Evolutionary conservation across 345 rosid species (phyloP), one percentile per base, ranked within the genome.

Genomic region (Anastatica hierochuntica): DNA sequence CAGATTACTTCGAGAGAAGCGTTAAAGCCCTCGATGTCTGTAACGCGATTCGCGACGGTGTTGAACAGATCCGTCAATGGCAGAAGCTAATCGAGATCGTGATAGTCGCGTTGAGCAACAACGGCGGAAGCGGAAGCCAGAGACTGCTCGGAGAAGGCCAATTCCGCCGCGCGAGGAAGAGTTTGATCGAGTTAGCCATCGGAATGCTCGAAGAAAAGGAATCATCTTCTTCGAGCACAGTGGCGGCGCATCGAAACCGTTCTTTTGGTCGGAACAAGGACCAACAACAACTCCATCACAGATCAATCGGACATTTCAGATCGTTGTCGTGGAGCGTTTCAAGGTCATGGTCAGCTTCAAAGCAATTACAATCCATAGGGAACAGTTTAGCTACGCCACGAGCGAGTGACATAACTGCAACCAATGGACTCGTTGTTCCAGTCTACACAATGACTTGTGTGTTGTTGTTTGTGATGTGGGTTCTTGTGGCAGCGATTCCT

Each of bases 281-380:
- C 0, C 49, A 55, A 3, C 27, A 24, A 24, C 3, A 24, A 1
- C 38, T 33, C 10, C 71, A 72, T 16, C 79, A 74, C 23, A 70
- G 71, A 17, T 68, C 69, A 0, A n/a, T 74, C 1, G 89, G 85
- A 5, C 95, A 84, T 76, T 84, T 75, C 64, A 60, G 95, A 17
- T 90, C 96, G 3, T 69, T 87, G 23, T 90, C 98, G 0, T 87
- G 98, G 98, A 81, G 88, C 24, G 95, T 90, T 13, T 90, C 98
- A 2, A 69, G 92, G 68, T 78, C 98, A 0, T 90, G 98, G 98
- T 90, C 98, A 0, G 98, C 98, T 3, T 83, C 98, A 0, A 77
- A 75, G 77, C 96, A 90, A 62, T 70, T 90, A 12, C 92, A 80
- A 74, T 85, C 95, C 0, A 80, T 90, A 17, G 92, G 85, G 43